phyloP scores from a whole-genome alignment of 108 stramenopile genomes.

The Cyclotella choctawhatcheeana region DNA sequence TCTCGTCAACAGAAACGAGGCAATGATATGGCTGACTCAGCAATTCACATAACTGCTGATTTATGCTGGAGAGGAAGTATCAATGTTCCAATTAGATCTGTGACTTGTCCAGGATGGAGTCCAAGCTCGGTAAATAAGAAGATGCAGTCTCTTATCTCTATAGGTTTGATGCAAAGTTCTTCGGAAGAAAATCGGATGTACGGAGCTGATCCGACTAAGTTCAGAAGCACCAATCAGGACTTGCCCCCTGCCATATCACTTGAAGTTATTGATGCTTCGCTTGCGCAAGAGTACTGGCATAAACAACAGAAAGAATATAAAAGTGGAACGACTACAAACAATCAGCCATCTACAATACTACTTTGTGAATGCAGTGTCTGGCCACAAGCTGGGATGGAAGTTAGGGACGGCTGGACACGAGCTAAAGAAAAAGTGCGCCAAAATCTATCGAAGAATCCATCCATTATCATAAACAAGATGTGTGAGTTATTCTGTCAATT shows the following conservation, averaged over 20 bases:
- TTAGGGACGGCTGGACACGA: conserved; percentile 40
- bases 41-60: not conserved
- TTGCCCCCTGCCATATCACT: conserved; percentile 47
- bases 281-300: conserved; percentile 23
- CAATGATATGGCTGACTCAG: not conserved
- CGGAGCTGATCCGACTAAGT: not conserved
- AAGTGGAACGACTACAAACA: not conserved
- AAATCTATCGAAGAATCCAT: too few relatives aligned
- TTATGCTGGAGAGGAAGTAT: conserved; percentile 33
- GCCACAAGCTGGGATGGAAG: conserved; percentile 48
- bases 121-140: not conserved
- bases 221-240: not conserved
- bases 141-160: conserved; percentile 18
- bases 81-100: conserved; percentile 33
- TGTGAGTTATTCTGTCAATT: too few relatives aligned
- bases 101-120: conserved; percentile 41
- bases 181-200: conserved; percentile 16
- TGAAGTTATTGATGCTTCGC: conserved; percentile 32
- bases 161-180: conserved; percentile 32
- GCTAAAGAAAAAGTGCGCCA: conserved; percentile 5
- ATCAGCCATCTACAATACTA: not conserved
- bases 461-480: conserved; percentile 24
- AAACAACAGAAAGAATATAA: not conserved
- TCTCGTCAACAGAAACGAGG: not conserved
- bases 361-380: conserved; percentile 44